Conservation (phyloP, 1,139 yeast genomes). For the Spathaspora sp. region DNA sequence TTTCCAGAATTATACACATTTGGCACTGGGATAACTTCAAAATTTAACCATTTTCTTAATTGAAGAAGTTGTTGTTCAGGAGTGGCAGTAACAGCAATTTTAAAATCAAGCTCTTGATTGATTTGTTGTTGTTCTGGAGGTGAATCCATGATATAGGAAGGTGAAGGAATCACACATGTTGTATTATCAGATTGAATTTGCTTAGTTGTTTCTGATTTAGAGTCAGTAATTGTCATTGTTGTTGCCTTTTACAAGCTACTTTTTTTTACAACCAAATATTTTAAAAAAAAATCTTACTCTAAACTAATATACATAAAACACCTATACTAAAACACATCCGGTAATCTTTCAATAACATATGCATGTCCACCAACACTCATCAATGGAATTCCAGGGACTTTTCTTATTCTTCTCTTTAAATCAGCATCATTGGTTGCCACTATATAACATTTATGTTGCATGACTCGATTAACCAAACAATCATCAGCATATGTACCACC, state of each 20-base stretch:
- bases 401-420: constrained; percentile 86
- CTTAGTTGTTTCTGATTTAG: background rate
- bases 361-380: constrained; percentile 95
- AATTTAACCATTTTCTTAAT: constrained; percentile 3
- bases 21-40: constrained; percentile 6
- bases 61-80: constrained; percentile 3
- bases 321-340: constrained; percentile 74
- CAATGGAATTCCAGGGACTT: constrained; percentile 94
- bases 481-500: constrained; percentile 98
- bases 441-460: constrained; percentile 94
- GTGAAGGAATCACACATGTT: background rate
- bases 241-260: background rate
- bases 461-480: constrained; percentile 86
- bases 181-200: background rate
- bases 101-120: constrained; percentile 1
- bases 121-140: background rate
- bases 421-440: constrained; percentile 99
- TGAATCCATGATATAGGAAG: background rate
- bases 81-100: background rate
- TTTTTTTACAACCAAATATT: background rate
- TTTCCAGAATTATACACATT: constrained; percentile 3
- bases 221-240: background rate
- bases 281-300: background rate
- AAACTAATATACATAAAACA: constrained; percentile 1
- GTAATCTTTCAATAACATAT: constrained; percentile 89